phyloP scores from a whole-genome alignment of 257 asterid genomes.

The Asclepias syriaca region DNA sequence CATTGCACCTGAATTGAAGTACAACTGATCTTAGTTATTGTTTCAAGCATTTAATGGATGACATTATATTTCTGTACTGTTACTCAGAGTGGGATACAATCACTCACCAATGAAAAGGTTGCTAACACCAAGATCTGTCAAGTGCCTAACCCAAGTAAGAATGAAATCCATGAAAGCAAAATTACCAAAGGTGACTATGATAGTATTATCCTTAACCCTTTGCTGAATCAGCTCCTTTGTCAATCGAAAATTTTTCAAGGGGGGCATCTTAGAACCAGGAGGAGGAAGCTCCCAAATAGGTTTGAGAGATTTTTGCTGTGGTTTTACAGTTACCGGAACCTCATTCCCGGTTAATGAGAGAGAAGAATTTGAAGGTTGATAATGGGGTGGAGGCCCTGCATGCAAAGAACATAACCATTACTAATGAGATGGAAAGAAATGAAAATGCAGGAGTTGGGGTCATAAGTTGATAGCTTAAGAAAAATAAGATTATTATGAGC shows the following conservation, averaged over 20 bases:
- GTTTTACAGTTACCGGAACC: slow-evolving; percentile 23
- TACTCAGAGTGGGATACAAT: slow-evolving; percentile 9
- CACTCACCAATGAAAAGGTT: slow-evolving; percentile 89
- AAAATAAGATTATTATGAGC: neutral
- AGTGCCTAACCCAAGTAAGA: slow-evolving; percentile 91
- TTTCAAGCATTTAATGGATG: slow-evolving; percentile 15
- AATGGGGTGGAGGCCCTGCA: slow-evolving; percentile 31
- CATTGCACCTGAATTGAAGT: slow-evolving; percentile 73
- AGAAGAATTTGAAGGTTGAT: slow-evolving; percentile 37
- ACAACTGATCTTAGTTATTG: slow-evolving; percentile 9
- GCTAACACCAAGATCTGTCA: slow-evolving; percentile 77
- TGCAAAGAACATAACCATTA: slow-evolving; percentile 20
- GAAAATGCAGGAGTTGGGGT: neutral
- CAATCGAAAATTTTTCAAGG: slow-evolving; percentile 57
- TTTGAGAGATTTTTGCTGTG: slow-evolving; percentile 29
- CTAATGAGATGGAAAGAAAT: neutral
- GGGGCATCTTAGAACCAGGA: slow-evolving; percentile 85
- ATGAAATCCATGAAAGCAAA: slow-evolving; percentile 98
- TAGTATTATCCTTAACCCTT: slow-evolving; percentile 68
- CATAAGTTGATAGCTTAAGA: neutral
- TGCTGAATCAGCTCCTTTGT: slow-evolving; percentile 73
- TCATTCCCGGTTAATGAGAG: slow-evolving; percentile 24
- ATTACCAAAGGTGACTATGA: slow-evolving; percentile 89
- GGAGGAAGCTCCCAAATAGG: slow-evolving; percentile 76
- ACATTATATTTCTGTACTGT: slow-evolving; percentile 6